Percentiles rank a stretch among this genome's conserved stretches.
Evolutionary conservation across 1,139 yeast genomes (phyloP).

Genomic region (Pichia sp.): DNA sequence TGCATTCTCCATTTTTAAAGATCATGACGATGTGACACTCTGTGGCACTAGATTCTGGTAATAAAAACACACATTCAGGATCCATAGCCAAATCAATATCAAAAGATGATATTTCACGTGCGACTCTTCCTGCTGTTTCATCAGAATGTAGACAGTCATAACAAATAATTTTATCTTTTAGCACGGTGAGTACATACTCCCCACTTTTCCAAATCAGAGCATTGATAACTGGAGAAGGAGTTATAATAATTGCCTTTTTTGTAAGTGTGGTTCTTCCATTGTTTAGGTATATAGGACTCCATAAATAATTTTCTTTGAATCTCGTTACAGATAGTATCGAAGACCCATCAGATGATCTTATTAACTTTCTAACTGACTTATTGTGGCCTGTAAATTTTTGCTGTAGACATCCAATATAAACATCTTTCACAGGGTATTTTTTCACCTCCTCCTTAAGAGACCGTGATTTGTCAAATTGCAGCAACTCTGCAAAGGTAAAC

Average conservation of each 20-base stretch:
- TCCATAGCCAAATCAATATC: constrained; percentile 22
- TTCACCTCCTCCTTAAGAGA: neutral
- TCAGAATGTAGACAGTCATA: constrained; percentile 53
- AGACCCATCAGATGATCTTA: constrained; percentile 62
- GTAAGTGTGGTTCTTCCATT: constrained; percentile 29
- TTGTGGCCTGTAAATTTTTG: constrained; percentile 79
- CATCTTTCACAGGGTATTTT: neutral
- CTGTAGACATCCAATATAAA: constrained; percentile 32
- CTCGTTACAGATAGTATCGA: constrained; percentile 51
- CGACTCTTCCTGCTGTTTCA: constrained; percentile 19
- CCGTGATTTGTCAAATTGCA: constrained; percentile 26
- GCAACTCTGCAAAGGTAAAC: constrained; percentile 36
- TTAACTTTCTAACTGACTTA: constrained; percentile 66
- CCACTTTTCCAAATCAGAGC: constrained; percentile 58
- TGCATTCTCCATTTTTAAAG: constrained; percentile 29
- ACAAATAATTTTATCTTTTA: constrained; percentile 44
- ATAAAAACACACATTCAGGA: constrained; percentile 42
- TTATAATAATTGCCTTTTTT: constrained; percentile 29
- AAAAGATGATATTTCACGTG: constrained; percentile 20
- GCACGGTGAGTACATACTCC: constrained; percentile 44
- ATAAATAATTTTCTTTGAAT: constrained; percentile 58
- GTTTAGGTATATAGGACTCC: constrained; percentile 49
- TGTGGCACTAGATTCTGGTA: constrained; percentile 42
- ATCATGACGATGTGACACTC: constrained; percentile 45
- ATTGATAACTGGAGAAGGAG: constrained; percentile 39